phyloP scores from a whole-genome alignment of 768 basidiomycete species.

The Clitopilus passeckerianus region DNA sequence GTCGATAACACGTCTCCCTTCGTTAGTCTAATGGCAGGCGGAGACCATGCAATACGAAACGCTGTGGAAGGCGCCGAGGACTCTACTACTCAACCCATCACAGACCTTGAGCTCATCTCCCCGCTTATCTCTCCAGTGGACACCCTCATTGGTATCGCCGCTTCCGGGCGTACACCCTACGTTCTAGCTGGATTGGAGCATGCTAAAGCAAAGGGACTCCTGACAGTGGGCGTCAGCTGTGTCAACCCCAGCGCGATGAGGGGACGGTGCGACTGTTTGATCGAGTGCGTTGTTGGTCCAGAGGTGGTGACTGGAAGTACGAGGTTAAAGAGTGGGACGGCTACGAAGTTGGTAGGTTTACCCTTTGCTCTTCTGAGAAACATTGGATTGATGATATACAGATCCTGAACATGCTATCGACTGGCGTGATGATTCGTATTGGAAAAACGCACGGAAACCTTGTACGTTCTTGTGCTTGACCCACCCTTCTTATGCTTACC shows the following conservation, averaged over 20 bases:
- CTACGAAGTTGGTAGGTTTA: constrained; percentile 26
- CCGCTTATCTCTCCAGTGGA: constrained; percentile 13
- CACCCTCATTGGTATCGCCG: constrained; percentile 26
- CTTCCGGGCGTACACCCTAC: constrained; percentile 30
- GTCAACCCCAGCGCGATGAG: constrained; percentile 20
- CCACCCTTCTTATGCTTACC: neutral
- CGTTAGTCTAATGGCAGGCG: constrained; percentile 19
- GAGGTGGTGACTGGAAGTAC: constrained; percentile 29
- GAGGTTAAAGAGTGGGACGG: constrained; percentile 31
- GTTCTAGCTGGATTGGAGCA: constrained; percentile 24
- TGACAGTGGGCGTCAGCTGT: constrained; percentile 24
- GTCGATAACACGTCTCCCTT: too few species aligned
- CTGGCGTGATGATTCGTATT: constrained; percentile 25
- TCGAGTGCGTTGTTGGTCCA: constrained; percentile 25
- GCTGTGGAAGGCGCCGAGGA: constrained; percentile 28
- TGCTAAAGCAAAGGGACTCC: constrained; percentile 12
- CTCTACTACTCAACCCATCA: constrained; percentile 17
- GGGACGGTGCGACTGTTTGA: constrained; percentile 16
- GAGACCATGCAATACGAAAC: constrained; percentile 22
- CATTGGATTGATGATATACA: constrained; percentile 1
- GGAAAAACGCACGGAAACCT: constrained; percentile 30
- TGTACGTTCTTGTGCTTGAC: constrained; percentile 11
- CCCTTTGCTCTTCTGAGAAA: neutral
- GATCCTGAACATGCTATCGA: constrained; percentile 33
- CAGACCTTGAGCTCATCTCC: constrained; percentile 18